phyloP scores from a whole-genome alignment of 1,284 basidiomycete species.

The Cryptococcus jaspeensis region DNA sequence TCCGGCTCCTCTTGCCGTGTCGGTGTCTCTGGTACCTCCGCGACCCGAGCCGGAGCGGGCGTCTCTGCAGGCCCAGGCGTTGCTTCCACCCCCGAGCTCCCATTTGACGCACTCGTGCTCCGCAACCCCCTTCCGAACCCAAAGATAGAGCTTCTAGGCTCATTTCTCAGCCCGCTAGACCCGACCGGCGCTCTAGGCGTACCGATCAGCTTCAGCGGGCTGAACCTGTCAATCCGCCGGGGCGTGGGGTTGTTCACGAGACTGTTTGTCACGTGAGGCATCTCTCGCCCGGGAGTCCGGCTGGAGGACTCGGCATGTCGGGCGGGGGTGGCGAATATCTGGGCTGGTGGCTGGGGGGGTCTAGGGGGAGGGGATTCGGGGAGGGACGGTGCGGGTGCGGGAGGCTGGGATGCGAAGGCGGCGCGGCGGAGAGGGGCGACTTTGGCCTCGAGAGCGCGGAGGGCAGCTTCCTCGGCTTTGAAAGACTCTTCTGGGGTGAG shows the following conservation, averaged over 20 bases:
- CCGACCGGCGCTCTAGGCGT: slow-evolving; percentile 30
- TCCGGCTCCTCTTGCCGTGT: background rate
- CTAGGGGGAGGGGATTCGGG: slow-evolving; percentile 4
- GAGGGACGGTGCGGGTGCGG: slow-evolving; percentile 4
- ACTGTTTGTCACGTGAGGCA: slow-evolving; percentile 35
- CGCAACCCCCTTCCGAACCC: slow-evolving; percentile 5
- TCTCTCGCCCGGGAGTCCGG: slow-evolving; percentile 15
- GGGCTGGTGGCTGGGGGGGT: no score
- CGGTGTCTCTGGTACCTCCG: background rate
- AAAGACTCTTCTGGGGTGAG: slow-evolving; percentile 43
- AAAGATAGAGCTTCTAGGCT: slow-evolving; percentile 25
- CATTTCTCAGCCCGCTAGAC: slow-evolving; percentile 11
- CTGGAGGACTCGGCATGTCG: background rate
- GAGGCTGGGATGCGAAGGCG: background rate
- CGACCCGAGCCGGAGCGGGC: slow-evolving; percentile 1
- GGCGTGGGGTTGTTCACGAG: slow-evolving; percentile 36
- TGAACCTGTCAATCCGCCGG: slow-evolving; percentile 28
- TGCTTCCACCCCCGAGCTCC: background rate
- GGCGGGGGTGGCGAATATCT: no score
- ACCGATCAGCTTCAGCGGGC: slow-evolving; percentile 31
- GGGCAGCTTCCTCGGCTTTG: slow-evolving; percentile 44
- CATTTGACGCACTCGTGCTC: background rate
- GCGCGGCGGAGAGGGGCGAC: slow-evolving; percentile 27
- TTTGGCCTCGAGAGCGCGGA: slow-evolving; percentile 36
- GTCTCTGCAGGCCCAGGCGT: background rate